phyloP scores from a whole-genome alignment of 148 eudicot species.

The Amaranthus hypochondriacus region DNA sequence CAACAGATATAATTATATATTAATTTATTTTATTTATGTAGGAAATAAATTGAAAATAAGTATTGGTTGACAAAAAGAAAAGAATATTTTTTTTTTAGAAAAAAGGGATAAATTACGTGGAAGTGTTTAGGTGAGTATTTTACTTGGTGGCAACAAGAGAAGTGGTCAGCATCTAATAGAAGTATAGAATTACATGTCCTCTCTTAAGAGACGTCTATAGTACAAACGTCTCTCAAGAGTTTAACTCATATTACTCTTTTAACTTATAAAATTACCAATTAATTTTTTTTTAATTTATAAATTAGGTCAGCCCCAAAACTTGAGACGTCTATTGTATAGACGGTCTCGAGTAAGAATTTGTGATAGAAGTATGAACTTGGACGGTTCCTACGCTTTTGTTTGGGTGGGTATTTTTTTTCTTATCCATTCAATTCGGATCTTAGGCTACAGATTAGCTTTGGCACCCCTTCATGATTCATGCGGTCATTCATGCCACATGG shows the following conservation, averaged over 20 bases:
- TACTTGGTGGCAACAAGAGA: slow-evolving; percentile 12
- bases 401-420: neutral
- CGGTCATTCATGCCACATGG: neutral
- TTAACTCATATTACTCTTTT: no score
- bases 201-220: no score
- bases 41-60: no score
- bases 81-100: neutral
- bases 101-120: neutral
- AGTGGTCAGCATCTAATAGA: slow-evolving; percentile 16
- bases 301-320: no score
- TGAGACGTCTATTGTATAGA: no score
- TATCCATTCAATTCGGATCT: slow-evolving; percentile 7
- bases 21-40: no score
- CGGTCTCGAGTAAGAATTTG: no score
- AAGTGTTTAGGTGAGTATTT: neutral
- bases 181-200: no score
- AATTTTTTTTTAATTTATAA: no score
- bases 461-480: neutral
- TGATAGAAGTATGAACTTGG: neutral
- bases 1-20: no score
- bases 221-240: no score
- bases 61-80: neutral
- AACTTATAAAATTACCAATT: no score
- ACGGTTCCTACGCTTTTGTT: neutral
- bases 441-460: neutral